Evolutionary conservation across 2,329 filamentous ascomycete genomes (phyloP).

Genomic region (Lecanicillium sp.): DNA sequence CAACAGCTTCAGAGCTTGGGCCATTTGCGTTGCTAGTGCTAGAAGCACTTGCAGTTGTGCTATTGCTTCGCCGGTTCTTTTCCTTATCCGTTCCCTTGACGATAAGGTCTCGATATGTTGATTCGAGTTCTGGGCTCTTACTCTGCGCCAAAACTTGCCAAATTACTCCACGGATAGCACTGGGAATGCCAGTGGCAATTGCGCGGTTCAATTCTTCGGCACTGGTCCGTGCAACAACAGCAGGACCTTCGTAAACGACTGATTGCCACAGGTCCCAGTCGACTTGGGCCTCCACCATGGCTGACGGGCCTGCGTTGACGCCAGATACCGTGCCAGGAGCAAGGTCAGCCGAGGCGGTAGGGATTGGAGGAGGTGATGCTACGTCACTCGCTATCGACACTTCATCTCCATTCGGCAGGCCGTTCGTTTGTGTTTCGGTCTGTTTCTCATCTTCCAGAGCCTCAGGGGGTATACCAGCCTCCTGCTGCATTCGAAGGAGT

Average conservation of each 20-base stretch:
- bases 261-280: constrained; percentile 98
- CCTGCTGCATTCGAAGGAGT: constrained; percentile 64
- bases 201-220: constrained; percentile 83
- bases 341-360: constrained; percentile 59
- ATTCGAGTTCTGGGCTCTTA: constrained; percentile 84
- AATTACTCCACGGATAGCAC: constrained; percentile 92
- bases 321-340: constrained; percentile 82
- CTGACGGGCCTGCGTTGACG: constrained; percentile 65
- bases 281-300: constrained; percentile 65
- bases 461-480: constrained; percentile 47
- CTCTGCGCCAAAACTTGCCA: constrained; percentile 97
- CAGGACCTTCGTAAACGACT: constrained; percentile 88
- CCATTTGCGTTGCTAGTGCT: constrained; percentile 48
- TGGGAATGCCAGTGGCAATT: constrained; percentile 88
- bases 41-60: constrained; percentile 39
- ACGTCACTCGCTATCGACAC: constrained; percentile 20
- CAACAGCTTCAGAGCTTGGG: constrained; percentile 54
- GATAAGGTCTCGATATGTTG: constrained; percentile 75
- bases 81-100: constrained; percentile 76
- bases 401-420: constrained; percentile 16
- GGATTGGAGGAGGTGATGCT: constrained; percentile 40
- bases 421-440: constrained; percentile 10
- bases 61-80: constrained; percentile 50
- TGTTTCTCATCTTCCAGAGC: constrained; percentile 46
- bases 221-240: constrained; percentile 79